phyloP scores from a whole-genome alignment of 306 rosid genomes.

The Prinsepia uniflora region DNA sequence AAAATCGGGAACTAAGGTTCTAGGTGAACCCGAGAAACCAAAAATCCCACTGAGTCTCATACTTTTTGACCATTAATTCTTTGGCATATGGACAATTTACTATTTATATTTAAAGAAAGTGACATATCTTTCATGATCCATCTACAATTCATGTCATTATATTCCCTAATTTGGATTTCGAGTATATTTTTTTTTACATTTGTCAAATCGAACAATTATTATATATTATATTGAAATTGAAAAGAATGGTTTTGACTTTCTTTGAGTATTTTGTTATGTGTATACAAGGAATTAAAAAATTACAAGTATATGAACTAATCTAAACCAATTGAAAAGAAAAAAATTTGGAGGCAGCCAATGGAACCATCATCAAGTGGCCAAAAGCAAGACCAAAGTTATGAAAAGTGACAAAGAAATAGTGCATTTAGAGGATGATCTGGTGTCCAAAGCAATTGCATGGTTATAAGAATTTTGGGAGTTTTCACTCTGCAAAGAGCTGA shows the following conservation, averaged over 20 bases:
- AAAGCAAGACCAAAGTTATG: slow-evolving; percentile 22
- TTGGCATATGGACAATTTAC: no score
- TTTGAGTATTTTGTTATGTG: neutral
- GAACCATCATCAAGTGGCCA: slow-evolving; percentile 6
- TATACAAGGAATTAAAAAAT: neutral
- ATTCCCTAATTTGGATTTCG: neutral
- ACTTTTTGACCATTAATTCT: no score
- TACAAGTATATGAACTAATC: slow-evolving; percentile 15
- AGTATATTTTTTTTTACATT: no score
- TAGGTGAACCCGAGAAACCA: no score
- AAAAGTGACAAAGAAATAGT: slow-evolving; percentile 19
- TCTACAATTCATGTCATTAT: no score
- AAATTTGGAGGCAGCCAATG: neutral
- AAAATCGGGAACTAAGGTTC: no score
- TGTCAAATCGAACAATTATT: no score
- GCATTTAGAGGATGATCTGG: slow-evolving; percentile 27
- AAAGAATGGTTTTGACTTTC: slow-evolving; percentile 11
- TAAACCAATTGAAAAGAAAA: neutral
- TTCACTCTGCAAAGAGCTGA: slow-evolving; percentile 47
- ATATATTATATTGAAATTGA: neutral
- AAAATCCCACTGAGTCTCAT: no score
- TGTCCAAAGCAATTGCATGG: slow-evolving; percentile 27
- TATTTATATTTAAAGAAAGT: no score
- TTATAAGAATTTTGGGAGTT: slow-evolving; percentile 44
- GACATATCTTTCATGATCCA: no score